A percentile compares a stretch with the other conserved stretches of the same genome.
phyloP scores from a whole-genome alignment of 768 basidiomycete genomes.

The Tylopilus vinaceipallidus region DNA sequence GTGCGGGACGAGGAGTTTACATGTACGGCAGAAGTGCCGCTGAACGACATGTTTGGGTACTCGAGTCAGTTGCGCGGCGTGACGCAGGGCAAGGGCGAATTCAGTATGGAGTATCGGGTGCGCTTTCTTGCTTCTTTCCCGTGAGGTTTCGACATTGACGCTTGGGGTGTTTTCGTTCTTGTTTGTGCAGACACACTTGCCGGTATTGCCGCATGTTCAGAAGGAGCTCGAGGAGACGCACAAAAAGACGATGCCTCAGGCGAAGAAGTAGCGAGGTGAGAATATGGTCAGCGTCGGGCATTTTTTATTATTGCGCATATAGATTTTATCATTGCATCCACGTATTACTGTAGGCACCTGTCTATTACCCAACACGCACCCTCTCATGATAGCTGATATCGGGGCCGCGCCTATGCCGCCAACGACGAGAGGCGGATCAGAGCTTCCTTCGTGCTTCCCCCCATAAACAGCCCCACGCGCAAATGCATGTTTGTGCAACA shows the following conservation, averaged over 20 bases:
- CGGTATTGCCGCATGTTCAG: constrained; percentile 85
- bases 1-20: constrained; percentile 97
- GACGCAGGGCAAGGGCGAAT: constrained; percentile 96
- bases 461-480: too few species aligned
- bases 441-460: too few species aligned
- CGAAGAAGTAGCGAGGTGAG: constrained; percentile 55
- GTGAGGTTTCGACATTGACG: background rate
- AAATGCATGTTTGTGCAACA: too few species aligned
- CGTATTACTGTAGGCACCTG: constrained; percentile 10
- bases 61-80: constrained; percentile 89
- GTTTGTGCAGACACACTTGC: constrained; percentile 61
- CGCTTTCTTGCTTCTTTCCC: constrained; percentile 12
- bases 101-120: constrained; percentile 79
- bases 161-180: background rate
- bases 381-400: background rate
- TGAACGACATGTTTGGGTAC: constrained; percentile 99
- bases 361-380: constrained; percentile 10
- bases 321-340: constrained; percentile 20
- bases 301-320: constrained; percentile 12
- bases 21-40: constrained; percentile 81
- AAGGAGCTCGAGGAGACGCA: constrained; percentile 87
- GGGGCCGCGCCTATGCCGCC: too few species aligned
- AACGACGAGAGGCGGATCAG: too few species aligned
- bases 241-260: constrained; percentile 67
- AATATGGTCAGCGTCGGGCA: constrained; percentile 1